Base-by-base conservation (phyloP, 352 stramenopile genomes). In the Phytophthora niederhauseri region DNA sequence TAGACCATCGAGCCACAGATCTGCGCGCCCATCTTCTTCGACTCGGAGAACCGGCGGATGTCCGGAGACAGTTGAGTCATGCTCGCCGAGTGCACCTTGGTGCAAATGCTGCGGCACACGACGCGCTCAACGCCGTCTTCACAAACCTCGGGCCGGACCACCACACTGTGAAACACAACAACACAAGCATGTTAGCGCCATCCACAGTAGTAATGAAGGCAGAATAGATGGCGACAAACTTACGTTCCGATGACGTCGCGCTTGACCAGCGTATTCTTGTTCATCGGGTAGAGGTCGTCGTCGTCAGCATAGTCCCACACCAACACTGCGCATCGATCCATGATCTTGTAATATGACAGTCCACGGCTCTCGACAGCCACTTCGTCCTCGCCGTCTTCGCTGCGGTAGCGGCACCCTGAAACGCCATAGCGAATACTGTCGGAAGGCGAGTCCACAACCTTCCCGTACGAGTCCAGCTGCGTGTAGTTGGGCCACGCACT, bases 181-280 rank as follows among this genome's bases (percentile, higher is more conserved):
- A n/a, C n/a, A 15, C 11, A 57, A 36, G 53, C 0, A 51, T 66
- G 46, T 75, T 68, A 75, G 63, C 31, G 64, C 15, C 31, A 7
- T 31, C 43, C 19, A 5, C 53, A 51, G 49, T n/a, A 26, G 19
- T n/a, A 55, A 3, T 19, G 8, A 28, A 50, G 6, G 0, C 9
- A 45, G 11, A 53, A 17, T 20, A 45, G 45, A 11, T 9, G 9
- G 57, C 41, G 22, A 17, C 9, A 6, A 61, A 77, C 69, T 41
- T 77, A 80, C 73, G 64, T 71, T 68, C 73, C 73, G 53, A 77
- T 71, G n/a, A 77, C 57, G 73, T 80, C 65, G 6, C 73, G 73
- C 60, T 77, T 76, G 26, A 77, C 51, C 34, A 68, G 20, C 22
- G 68, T 77, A 14, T 49, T 53, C 38, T 74, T 64, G 48, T 52